phyloP scores from a whole-genome alignment of 2,329 filamentous ascomycete species.

The Cercospora brassicicola region DNA sequence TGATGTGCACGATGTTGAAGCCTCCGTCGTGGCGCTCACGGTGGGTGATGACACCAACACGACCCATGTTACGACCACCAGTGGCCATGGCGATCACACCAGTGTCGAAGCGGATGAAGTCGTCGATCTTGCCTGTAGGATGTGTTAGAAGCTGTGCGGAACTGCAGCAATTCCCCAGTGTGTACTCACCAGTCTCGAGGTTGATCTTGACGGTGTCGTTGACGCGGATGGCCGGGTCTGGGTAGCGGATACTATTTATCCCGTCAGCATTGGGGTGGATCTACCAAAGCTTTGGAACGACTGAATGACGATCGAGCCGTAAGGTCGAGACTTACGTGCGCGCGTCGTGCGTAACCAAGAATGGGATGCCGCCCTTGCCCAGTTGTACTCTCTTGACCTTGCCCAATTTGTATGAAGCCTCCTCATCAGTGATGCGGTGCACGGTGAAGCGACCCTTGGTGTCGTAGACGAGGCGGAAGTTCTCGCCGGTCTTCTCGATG shows the following conservation, averaged over 20 bases:
- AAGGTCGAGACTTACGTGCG: conserved; percentile 93
- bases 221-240: conserved; percentile 97
- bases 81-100: conserved; percentile 98
- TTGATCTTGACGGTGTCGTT: conserved; percentile 99
- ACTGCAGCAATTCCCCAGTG: not conserved
- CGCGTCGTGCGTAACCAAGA: conserved; percentile 99
- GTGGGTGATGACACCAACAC: conserved; percentile 99
- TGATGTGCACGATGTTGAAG: conserved; percentile 97
- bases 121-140: conserved; percentile 71
- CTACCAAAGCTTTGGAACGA: conserved; percentile 99
- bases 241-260: conserved; percentile 86
- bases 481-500: conserved; percentile 99
- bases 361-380: conserved; percentile 99
- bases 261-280: conserved; percentile 38
- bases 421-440: conserved; percentile 97
- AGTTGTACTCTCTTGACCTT: conserved; percentile 99
- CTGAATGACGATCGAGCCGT: conserved; percentile 80
- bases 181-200: conserved; percentile 70
- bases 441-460: conserved; percentile 99
- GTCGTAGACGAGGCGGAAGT: conserved; percentile 99
- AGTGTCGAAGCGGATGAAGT: conserved; percentile 99
- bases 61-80: conserved; percentile 99
- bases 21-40: conserved; percentile 99
- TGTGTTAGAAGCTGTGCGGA: conserved; percentile 1
- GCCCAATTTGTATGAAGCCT: conserved; percentile 99